A percentile compares a stretch with the other conserved stretches of the same genome.
Conservation (phyloP, 495 filamentous ascomycete species). For the Talaromyces ruber region DNA sequence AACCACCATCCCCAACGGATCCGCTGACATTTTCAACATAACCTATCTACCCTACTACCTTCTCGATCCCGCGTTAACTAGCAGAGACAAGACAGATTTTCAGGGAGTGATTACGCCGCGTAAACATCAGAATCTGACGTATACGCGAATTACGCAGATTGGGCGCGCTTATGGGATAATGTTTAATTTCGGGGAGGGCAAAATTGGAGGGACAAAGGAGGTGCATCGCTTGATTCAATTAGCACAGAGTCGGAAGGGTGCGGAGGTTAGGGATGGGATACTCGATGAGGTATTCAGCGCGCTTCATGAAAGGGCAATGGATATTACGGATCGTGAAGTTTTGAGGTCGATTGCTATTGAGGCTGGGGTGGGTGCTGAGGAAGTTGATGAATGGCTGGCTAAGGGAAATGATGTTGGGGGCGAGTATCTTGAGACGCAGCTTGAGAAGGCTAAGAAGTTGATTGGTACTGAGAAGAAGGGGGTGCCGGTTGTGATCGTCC, state of each 20-base stretch:
- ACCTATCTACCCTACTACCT: constrained; percentile 2
- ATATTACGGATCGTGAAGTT: neutral
- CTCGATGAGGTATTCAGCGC: neutral
- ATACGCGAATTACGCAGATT: neutral
- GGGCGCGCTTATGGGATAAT: neutral
- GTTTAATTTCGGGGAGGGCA: neutral
- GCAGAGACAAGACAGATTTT: neutral
- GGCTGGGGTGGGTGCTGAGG: neutral
- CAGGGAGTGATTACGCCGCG: neutral
- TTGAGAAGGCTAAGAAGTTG: constrained; percentile 34
- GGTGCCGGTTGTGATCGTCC: constrained; percentile 54
- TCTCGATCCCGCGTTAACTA: neutral
- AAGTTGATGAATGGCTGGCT: neutral
- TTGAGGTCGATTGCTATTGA: neutral
- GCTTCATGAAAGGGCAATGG: neutral
- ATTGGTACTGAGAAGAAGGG: constrained; percentile 28
- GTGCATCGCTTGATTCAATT: constrained; percentile 4
- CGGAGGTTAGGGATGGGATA: neutral
- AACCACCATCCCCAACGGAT: neutral
- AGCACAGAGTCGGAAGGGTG: neutral
- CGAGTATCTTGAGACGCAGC: constrained; percentile 52
- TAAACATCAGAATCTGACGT: neutral
- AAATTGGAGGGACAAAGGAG: constrained; percentile 1
- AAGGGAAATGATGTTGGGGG: neutral
- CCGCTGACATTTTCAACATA: neutral